Evolutionary conservation across 805 yeast genomes (phyloP).

Genomic region (Candida berthetii): DNA sequence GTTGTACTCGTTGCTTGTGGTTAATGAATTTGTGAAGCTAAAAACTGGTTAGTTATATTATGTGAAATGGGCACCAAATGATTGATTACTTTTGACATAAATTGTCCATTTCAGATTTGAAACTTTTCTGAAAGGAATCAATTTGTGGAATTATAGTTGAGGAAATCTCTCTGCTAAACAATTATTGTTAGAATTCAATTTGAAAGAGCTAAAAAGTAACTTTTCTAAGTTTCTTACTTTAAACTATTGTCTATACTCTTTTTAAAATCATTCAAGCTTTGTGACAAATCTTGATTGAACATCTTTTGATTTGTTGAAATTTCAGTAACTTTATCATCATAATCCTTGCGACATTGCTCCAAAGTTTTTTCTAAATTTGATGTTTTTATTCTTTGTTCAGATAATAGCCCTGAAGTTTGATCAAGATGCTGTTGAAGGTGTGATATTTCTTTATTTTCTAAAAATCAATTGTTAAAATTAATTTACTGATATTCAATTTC

Average conservation of each 20-base stretch:
- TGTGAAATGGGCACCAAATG: too few species aligned
- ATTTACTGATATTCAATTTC: neutral
- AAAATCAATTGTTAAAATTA: conserved; percentile 5
- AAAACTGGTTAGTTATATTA: too few species aligned
- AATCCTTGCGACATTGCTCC: conserved; percentile 11
- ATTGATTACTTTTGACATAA: conserved; percentile 3
- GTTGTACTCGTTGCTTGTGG: neutral
- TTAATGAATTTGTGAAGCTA: neutral
- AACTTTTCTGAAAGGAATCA: neutral
- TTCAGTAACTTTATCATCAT: conserved; percentile 5
- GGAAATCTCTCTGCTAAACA: neutral
- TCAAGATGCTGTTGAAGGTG: conserved; percentile 29
- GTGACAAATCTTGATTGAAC: neutral
- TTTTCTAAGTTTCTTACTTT: neutral
- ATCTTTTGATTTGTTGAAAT: neutral
- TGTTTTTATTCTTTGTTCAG: conserved; percentile 38
- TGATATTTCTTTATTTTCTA: conserved; percentile 26
- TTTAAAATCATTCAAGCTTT: neutral
- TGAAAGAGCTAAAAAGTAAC: neutral
- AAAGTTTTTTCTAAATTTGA: conserved; percentile 18
- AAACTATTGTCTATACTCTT: neutral
- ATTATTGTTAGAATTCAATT: neutral
- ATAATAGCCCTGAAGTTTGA: conserved; percentile 37
- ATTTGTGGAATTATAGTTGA: neutral
- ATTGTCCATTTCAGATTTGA: conserved; percentile 5